phyloP scores from a whole-genome alignment of 768 basidiomycete species.

The Tylopilus vinaceipallidus region DNA sequence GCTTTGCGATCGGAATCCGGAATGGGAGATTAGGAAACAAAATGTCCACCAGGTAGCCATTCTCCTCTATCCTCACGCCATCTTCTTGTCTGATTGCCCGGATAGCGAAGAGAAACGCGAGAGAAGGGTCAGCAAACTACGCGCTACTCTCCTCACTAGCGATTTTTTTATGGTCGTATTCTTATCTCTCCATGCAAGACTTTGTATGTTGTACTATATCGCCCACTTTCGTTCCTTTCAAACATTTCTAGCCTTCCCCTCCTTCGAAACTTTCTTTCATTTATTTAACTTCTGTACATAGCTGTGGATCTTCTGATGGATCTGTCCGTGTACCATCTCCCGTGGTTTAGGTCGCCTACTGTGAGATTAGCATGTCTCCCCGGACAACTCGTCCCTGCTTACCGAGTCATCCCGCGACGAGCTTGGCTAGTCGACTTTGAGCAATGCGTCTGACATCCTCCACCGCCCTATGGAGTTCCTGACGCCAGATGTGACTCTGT shows the following conservation, averaged over 20 bases:
- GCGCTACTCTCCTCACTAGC: slow-evolving; percentile 12
- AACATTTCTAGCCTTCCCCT: slow-evolving; percentile 7
- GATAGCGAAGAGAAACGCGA: slow-evolving; percentile 32
- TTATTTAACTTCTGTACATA: slow-evolving; percentile 11
- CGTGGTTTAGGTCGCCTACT: neutral
- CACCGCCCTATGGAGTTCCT: slow-evolving; percentile 72
- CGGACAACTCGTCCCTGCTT: neutral
- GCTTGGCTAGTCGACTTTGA: slow-evolving; percentile 54
- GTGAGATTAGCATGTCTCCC: neutral
- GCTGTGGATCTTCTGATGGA: slow-evolving; percentile 1
- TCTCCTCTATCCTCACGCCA: neutral
- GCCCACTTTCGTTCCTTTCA: neutral
- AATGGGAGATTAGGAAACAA: slow-evolving; percentile 57
- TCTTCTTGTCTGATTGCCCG: slow-evolving; percentile 6
- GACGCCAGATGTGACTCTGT: slow-evolving; percentile 51
- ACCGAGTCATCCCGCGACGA: slow-evolving; percentile 9
- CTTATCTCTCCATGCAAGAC: slow-evolving; percentile 25
- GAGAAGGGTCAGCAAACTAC: slow-evolving; percentile 24
- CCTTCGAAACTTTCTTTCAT: neutral
- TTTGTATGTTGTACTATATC: slow-evolving; percentile 29
- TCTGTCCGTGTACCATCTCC: slow-evolving; percentile 15
- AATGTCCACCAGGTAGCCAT: slow-evolving; percentile 48
- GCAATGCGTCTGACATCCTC: slow-evolving; percentile 75
- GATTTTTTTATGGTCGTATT: slow-evolving; percentile 32
- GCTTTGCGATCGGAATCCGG: slow-evolving; percentile 55